Base-by-base conservation (phyloP, 2,329 filamentous ascomycete genomes). In the Helotiales sp. region DNA sequence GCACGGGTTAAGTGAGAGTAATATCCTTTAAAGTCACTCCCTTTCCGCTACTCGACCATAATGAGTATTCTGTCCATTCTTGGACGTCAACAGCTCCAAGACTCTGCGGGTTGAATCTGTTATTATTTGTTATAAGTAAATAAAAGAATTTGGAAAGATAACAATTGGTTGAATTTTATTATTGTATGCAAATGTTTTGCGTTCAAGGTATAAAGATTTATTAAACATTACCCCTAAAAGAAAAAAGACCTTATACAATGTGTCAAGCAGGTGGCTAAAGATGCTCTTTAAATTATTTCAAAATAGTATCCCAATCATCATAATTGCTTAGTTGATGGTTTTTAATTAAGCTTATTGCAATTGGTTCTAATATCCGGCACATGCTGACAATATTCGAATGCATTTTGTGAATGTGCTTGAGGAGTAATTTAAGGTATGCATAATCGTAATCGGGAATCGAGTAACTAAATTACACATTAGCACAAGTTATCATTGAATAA, bases 401-500 rank as follows among this genome's bases (percentile, higher is more conserved):
- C 34, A 2, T 59, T 66, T 66, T 20, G 30, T 66, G 45, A 58
- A 66, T 66, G 24, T 64, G 47, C 47, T 67, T 67, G 58, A 64
- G 55, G 65, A 64, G 61, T 61, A n/a, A 57, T 28, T 67, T 67
- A 47, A 67, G 32, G 61, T 61, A 67, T n/a, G 30, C 30, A 60
- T 67, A 32, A 32, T 67, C 60, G 65, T 67, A 67, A 67, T 67
- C 65, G 54, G 54, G 20, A 64, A 54, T 67, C 65, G 60, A 54
- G 54, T 67, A 67, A 59, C 61, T 67, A 67, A 22, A 64, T 64
- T 15, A 63, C 20, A 67, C 6, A 67, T 67, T 24, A 61, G 45
- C 32, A 67, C 32, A 67, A 67, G 43, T 28, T 60, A 64, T 61
- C 45, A 67, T 60, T 67, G 60, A 20, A 67, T 54, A 47, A 32